Conservation (phyloP, 495 filamentous ascomycete species). For the Sphaerosporella brunnea region DNA sequence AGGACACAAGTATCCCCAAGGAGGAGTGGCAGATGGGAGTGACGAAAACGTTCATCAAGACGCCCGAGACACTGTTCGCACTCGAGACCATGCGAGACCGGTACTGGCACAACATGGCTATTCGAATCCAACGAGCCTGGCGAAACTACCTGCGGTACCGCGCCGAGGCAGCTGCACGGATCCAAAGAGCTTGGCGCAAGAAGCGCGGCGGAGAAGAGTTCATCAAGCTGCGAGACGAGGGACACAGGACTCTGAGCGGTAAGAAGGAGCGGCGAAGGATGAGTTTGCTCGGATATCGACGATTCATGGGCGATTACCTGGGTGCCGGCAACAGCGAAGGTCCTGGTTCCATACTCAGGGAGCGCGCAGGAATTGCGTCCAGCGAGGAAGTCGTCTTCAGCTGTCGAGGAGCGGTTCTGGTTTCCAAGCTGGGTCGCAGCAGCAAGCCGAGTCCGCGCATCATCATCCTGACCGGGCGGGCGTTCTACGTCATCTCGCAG, state of each 20-base stretch:
- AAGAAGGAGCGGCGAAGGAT: constrained; percentile 83
- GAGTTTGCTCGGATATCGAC: constrained; percentile 72
- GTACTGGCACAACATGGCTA: constrained; percentile 99
- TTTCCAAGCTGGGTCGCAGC: constrained; percentile 87
- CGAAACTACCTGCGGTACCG: constrained; percentile 85
- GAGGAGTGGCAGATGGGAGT: constrained; percentile 97
- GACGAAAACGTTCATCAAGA: constrained; percentile 96
- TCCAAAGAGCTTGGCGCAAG: constrained; percentile 89
- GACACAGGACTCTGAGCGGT: constrained; percentile 64
- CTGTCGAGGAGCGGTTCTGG: constrained; percentile 68
- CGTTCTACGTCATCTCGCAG: constrained; percentile 76
- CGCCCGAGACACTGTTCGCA: constrained; percentile 91
- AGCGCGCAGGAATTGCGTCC: constrained; percentile 40
- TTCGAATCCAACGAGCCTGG: constrained; percentile 93
- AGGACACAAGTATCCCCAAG: constrained; percentile 81
- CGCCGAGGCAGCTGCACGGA: constrained; percentile 77
- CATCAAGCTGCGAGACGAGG: constrained; percentile 70
- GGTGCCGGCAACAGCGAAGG: constrained; percentile 66
- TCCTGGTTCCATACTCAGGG: constrained; percentile 64
- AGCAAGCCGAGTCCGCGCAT: constrained; percentile 81
- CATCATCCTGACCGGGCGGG: constrained; percentile 65
- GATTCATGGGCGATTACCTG: constrained; percentile 92
- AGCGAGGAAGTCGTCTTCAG: constrained; percentile 73
- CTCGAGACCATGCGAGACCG: constrained; percentile 93
- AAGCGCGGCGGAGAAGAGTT: constrained; percentile 74